These are phyloP conservation scores for Endogone sp. DNA, from an alignment of 192 early-diverging fungal species.

Conservation along the genomic window DNA sequence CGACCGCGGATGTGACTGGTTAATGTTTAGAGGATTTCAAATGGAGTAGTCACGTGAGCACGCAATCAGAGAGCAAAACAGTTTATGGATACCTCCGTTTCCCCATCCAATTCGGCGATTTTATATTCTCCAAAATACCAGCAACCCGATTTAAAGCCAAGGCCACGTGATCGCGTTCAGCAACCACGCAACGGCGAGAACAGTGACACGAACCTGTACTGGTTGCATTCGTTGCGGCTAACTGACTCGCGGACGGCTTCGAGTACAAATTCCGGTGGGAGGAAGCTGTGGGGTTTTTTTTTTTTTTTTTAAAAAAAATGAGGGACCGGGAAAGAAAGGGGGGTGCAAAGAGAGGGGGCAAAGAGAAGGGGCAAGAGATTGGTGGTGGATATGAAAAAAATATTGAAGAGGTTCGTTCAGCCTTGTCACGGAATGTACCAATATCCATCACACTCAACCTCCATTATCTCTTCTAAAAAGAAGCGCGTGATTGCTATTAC, in stretches of 20 bases:
- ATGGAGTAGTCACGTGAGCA: constrained; percentile 4
- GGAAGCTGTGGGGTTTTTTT: constrained; percentile 73
- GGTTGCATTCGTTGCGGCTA: constrained; percentile 61
- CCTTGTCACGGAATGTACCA: too few species aligned
- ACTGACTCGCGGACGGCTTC: constrained; percentile 73
- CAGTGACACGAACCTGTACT: constrained; percentile 75
- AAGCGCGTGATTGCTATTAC: neutral
- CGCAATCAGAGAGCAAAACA: neutral
- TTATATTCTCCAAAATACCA: too few species aligned
- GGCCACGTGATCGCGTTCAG: neutral
- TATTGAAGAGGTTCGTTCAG: too few species aligned
- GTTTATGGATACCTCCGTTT: constrained; percentile 12
- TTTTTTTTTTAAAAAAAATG: too few species aligned
- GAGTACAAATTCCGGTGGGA: constrained; percentile 81
- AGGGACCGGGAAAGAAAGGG: too few species aligned
- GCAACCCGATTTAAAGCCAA: constrained; percentile 28
- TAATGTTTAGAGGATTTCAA: neutral
- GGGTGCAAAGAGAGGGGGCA: too few species aligned
- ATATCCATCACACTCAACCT: too few species aligned
- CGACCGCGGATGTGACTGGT: constrained; percentile 61
- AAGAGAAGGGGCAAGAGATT: too few species aligned
- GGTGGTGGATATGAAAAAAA: too few species aligned
- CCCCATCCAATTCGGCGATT: too few species aligned
- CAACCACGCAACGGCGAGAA: neutral
- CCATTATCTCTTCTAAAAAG: neutral